Evolutionary conservation across 1,284 basidiomycete genomes (phyloP).

Genomic region (Puccinia horiana): DNA sequence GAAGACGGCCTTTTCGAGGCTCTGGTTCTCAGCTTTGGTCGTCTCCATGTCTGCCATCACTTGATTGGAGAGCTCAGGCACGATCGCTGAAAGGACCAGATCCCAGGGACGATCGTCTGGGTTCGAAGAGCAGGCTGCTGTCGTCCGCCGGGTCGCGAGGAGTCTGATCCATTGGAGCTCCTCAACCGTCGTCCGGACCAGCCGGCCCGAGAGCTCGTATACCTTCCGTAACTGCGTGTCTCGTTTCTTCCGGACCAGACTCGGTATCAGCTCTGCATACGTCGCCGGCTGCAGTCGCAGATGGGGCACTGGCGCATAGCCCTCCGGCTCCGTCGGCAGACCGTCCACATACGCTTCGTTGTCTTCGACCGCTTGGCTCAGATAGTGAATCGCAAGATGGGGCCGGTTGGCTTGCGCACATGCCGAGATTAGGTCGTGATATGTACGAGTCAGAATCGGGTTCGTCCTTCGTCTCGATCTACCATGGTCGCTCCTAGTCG

Average conservation of each 20-base stretch:
- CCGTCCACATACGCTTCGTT: slow-evolving; percentile 22
- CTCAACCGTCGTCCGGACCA: slow-evolving; percentile 4
- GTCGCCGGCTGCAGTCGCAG: slow-evolving; percentile 46
- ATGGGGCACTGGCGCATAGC: background rate
- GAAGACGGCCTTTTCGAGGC: slow-evolving; percentile 13
- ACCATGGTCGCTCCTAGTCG: background rate
- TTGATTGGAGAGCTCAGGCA: background rate
- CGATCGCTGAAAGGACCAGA: background rate
- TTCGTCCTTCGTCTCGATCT: background rate
- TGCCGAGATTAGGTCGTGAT: slow-evolving; percentile 43
- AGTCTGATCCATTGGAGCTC: slow-evolving; percentile 21
- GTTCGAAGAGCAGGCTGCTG: no score
- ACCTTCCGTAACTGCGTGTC: slow-evolving; percentile 34
- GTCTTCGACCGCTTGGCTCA: slow-evolving; percentile 23
- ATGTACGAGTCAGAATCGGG: slow-evolving; percentile 36
- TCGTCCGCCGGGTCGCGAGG: background rate
- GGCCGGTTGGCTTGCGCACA: slow-evolving; percentile 6
- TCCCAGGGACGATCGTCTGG: background rate
- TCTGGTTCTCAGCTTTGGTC: background rate
- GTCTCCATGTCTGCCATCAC: background rate
- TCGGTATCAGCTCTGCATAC: slow-evolving; percentile 18
- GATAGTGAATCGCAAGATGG: slow-evolving; percentile 41
- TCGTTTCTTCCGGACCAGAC: slow-evolving; percentile 27
- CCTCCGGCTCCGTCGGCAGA: background rate
- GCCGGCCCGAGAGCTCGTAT: background rate